These are phyloP conservation scores for Populus pruinosa DNA, from an alignment of 345 rosid species.

Conservation along the genomic window DNA sequence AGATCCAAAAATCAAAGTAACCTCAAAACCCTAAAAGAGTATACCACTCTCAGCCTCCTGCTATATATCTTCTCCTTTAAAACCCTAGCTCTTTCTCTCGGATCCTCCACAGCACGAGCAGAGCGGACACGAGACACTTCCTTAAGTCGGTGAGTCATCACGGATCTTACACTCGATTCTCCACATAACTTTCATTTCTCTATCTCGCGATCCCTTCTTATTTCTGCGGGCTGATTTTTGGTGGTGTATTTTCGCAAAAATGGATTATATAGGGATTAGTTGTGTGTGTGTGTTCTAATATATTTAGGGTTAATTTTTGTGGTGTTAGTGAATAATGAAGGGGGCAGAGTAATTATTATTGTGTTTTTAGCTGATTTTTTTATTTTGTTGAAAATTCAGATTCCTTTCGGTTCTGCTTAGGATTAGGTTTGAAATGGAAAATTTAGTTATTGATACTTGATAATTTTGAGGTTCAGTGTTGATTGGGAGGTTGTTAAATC, in stretches of 20 bases:
- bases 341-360: not conserved
- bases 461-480: not conserved
- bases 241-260: not conserved
- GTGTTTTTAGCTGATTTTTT: not conserved
- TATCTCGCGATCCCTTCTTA: not conserved
- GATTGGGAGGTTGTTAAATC: not conserved
- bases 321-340: not conserved
- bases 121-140: not conserved
- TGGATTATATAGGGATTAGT: not conserved
- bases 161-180: not conserved
- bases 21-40: not conserved
- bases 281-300: not conserved
- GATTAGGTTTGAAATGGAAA: not conserved
- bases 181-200: not conserved
- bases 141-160: not conserved
- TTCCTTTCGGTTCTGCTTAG: not conserved
- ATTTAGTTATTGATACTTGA: not conserved
- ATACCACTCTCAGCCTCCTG: not conserved
- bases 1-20: not conserved
- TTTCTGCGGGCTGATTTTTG: not conserved
- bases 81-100: not conserved
- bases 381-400: not conserved
- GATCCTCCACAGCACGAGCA: not conserved
- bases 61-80: not conserved
- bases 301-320: not conserved